Base-by-base conservation (phyloP, 345 rosid genomes). In the Linum usitatissimum region DNA sequence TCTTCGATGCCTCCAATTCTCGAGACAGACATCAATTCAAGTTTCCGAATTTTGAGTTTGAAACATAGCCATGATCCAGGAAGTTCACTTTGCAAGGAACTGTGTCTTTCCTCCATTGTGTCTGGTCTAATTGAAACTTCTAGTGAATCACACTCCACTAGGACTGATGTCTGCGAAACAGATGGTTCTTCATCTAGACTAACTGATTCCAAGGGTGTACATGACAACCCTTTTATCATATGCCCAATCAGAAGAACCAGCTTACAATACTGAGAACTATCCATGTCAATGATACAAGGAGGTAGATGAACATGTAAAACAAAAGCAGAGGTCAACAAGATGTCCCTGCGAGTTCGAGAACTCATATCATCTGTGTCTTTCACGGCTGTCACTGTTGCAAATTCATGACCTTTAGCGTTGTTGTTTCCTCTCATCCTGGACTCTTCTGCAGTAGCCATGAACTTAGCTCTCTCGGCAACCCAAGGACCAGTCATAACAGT, bases 51-150 rank as follows among this genome's bases (percentile, higher is more conserved):
- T 60, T 75, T 77, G 70, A 93, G 77, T 68, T 82, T 84, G 28
- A 90, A 71, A 72, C 67, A 73, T 65, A 68, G 64, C 99, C 99
- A 93, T 21, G 88, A 79, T 62, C 99, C 99, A 53, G 91, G 88
- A 74, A 90, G 94, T 76, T 90, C 96, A 60, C 64, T 81, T 80
- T 84, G 95, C 72, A 87, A 75, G 53, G 87, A 79, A 68, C 74
- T 68, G 70, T 77, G 81, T 23, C 79, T 59, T 64, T 68, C 77
- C 31, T 72, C 82, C 65, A 55, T 80, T 57, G 71, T 64, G 67
- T 84, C 80, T 58, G 89, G 92, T 75, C 80, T 82, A 67, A 93
- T 72, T 54, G 70, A 69, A 77, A 87, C 67, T 75, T 90, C 92
- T 57, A 87, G 5, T 66, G 83, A 83, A 70, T 83, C 89, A 70